A percentile compares a stretch with the other conserved stretches of the same genome.
phyloP scores from a whole-genome alignment of 768 basidiomycete species.

The Inosperma sp. region DNA sequence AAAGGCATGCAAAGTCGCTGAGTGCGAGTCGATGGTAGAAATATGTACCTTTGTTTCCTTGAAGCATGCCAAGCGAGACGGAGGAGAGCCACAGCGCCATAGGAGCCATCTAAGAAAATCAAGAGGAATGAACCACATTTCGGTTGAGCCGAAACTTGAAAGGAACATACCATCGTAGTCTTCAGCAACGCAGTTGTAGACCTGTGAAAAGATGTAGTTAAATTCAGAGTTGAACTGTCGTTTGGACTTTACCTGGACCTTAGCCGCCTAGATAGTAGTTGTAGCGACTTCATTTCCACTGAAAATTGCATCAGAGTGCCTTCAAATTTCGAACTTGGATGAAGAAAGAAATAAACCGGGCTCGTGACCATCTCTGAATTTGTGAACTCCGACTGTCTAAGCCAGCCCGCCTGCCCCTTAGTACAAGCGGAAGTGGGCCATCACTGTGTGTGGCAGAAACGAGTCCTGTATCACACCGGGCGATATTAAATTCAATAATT shows the following conservation, averaged over 20 bases:
- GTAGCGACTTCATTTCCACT: no score
- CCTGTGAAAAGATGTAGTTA: slow-evolving; percentile 82
- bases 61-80: slow-evolving; percentile 95
- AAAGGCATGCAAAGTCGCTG: slow-evolving; percentile 10
- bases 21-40: slow-evolving; percentile 15
- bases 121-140: slow-evolving; percentile 12
- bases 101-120: slow-evolving; percentile 62
- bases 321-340: no score
- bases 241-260: slow-evolving; percentile 63
- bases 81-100: slow-evolving; percentile 82
- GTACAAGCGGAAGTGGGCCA: no score
- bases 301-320: no score
- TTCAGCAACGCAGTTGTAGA: slow-evolving; percentile 69
- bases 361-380: no score
- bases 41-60: slow-evolving; percentile 68
- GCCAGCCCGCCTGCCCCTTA: no score
- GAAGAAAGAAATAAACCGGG: no score
- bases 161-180: slow-evolving; percentile 75
- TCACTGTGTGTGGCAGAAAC: no score
- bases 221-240: slow-evolving; percentile 28
- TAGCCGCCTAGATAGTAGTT: slow-evolving; percentile 54
- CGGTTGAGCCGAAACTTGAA: background rate
- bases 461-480: no score
- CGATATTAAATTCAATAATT: no score
- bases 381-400: no score